Conservation (phyloP, 495 filamentous ascomycete species). For the Hypoxylon subgilvum region DNA sequence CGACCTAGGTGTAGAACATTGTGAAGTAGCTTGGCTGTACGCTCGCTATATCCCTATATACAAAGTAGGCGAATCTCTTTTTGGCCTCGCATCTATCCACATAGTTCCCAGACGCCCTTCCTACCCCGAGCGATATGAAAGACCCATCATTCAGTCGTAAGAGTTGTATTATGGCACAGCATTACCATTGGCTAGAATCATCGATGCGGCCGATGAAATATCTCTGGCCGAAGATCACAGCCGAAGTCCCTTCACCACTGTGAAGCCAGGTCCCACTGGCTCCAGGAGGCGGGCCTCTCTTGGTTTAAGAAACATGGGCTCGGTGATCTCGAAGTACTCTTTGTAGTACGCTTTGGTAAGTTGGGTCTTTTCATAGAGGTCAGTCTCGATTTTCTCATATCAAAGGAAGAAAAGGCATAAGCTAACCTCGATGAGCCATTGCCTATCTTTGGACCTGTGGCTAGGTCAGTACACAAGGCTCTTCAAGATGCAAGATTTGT, state of each 20-base stretch:
- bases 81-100: slow-evolving; percentile 14
- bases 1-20: slow-evolving; percentile 11
- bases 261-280: slow-evolving; percentile 43
- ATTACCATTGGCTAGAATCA: slow-evolving; percentile 8
- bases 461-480: slow-evolving; percentile 12
- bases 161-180: slow-evolving; percentile 15
- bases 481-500: no score
- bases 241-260: slow-evolving; percentile 37
- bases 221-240: background rate
- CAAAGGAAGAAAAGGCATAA: background rate
- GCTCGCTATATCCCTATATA: slow-evolving; percentile 35
- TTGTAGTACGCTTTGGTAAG: slow-evolving; percentile 58
- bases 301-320: slow-evolving; percentile 57
- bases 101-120: slow-evolving; percentile 9
- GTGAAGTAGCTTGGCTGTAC: slow-evolving; percentile 25
- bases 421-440: slow-evolving; percentile 52
- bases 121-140: slow-evolving; percentile 8
- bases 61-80: slow-evolving; percentile 23
- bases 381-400: slow-evolving; percentile 9
- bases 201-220: background rate
- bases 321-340: slow-evolving; percentile 53
- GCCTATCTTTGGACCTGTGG: slow-evolving; percentile 42
- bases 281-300: slow-evolving; percentile 49
- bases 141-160: background rate
- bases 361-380: slow-evolving; percentile 47